A percentile compares a stretch with the other conserved stretches of the same genome.
These are phyloP conservation scores for Chlorella vulgaris DNA, from an alignment of 139 green algal species.

Conservation along the genomic window DNA sequence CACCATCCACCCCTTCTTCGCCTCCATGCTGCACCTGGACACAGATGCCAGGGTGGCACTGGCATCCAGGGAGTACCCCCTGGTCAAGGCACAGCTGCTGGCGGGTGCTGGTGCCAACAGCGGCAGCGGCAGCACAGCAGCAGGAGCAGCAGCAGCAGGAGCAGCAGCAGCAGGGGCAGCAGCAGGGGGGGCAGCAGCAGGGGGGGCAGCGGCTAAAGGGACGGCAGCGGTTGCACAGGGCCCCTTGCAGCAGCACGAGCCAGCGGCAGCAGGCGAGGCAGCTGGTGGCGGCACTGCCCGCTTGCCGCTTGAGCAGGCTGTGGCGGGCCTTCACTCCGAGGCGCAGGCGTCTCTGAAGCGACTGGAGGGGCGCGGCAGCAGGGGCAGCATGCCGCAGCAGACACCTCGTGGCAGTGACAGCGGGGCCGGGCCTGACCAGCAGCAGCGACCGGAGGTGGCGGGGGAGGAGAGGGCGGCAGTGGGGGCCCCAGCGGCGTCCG, in stretches of 20 bases:
- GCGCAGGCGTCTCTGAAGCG: slow-evolving; percentile 40
- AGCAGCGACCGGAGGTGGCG: no score
- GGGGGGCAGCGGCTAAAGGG: no score
- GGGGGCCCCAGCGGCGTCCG: no score
- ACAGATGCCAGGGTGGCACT: slow-evolving; percentile 65
- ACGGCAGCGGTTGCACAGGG: background rate
- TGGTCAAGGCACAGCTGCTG: slow-evolving; percentile 16
- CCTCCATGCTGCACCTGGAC: slow-evolving; percentile 65
- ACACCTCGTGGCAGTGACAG: background rate
- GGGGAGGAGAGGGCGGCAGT: no score
- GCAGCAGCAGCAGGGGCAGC: background rate
- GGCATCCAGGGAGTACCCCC: background rate
- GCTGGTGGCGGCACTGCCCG: background rate
- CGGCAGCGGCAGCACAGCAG: no score
- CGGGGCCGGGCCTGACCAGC: background rate
- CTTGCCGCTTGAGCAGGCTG: background rate
- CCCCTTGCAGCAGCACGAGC: background rate
- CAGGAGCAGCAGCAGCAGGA: background rate
- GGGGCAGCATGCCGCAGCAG: slow-evolving; percentile 13
- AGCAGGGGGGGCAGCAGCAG: background rate
- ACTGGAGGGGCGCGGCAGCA: slow-evolving; percentile 28
- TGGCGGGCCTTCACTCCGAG: slow-evolving; percentile 33
- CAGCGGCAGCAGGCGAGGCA: background rate
- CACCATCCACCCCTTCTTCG: slow-evolving; percentile 74
- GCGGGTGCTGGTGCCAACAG: background rate